Evolutionary conservation across 2,329 filamentous ascomycete genomes (phyloP).

Genomic region (Dactylellina drechsleri): DNA sequence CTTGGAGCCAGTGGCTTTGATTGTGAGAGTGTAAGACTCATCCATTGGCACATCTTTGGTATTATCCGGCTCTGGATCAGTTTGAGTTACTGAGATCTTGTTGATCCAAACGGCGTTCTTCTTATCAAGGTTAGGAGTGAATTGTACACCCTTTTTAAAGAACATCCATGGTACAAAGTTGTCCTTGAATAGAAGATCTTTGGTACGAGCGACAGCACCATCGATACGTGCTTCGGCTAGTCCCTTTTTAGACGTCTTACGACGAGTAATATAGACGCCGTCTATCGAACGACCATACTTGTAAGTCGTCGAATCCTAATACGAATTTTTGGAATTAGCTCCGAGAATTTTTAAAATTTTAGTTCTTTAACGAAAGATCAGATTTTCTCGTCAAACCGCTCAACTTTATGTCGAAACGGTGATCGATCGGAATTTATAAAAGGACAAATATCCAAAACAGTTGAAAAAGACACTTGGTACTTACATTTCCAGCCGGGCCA

Average conservation of each 20-base stretch:
- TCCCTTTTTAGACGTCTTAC: slow-evolving; percentile 68
- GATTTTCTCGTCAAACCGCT: no score
- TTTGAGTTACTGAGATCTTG: slow-evolving; percentile 72
- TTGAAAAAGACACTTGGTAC: slow-evolving; percentile 59
- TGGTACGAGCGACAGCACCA: slow-evolving; percentile 64
- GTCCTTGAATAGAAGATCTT: slow-evolving; percentile 72
- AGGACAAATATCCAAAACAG: slow-evolving; percentile 57
- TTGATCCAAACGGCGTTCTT: slow-evolving; percentile 67
- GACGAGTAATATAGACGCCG: slow-evolving; percentile 63
- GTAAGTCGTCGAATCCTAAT: slow-evolving; percentile 66
- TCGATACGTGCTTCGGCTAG: slow-evolving; percentile 62
- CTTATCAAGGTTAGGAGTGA: slow-evolving; percentile 69
- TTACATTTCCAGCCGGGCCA: slow-evolving; percentile 34
- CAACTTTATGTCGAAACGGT: no score
- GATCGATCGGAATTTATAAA: no score
- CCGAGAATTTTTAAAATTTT: background rate
- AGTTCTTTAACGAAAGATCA: no score
- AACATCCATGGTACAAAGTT: slow-evolving; percentile 83
- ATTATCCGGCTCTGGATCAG: slow-evolving; percentile 66
- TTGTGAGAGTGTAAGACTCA: slow-evolving; percentile 77
- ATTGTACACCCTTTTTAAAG: slow-evolving; percentile 71
- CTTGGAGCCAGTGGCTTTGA: slow-evolving; percentile 70
- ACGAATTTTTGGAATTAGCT: slow-evolving; percentile 54
- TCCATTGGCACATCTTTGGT: slow-evolving; percentile 74
- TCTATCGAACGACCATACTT: slow-evolving; percentile 63